Percentiles rank a stretch among this genome's conserved stretches.
Evolutionary conservation across 805 yeast genomes (phyloP).

Genomic region (Gaillardinia entomophila): DNA sequence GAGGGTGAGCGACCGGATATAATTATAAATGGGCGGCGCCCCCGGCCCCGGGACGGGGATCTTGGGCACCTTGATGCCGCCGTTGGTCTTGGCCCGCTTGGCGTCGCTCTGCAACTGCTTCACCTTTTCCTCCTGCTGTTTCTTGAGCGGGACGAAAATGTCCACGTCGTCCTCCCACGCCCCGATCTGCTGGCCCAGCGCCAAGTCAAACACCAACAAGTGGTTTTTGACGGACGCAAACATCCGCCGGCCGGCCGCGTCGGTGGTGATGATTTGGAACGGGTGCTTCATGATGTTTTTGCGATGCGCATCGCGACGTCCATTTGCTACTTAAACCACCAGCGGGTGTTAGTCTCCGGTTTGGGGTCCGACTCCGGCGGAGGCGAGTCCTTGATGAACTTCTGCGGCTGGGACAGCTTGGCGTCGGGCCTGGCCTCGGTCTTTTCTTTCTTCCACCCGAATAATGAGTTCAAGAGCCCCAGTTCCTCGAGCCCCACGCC

Average conservation of each 20-base stretch:
- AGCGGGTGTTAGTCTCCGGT: slow-evolving; percentile 5
- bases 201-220: slow-evolving; percentile 45
- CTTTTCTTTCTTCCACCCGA: no score
- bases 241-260: slow-evolving; percentile 39
- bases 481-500: slow-evolving; percentile 16
- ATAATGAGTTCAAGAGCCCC: slow-evolving; percentile 5
- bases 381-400: slow-evolving; percentile 5
- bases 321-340: slow-evolving; percentile 9
- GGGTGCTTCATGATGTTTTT: slow-evolving; percentile 56
- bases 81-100: slow-evolving; percentile 26
- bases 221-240: slow-evolving; percentile 56
- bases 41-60: slow-evolving; percentile 62
- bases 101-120: slow-evolving; percentile 19
- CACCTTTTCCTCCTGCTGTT: slow-evolving; percentile 40
- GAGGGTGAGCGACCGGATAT: slow-evolving; percentile 58
- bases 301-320: no score
- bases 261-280: slow-evolving; percentile 51
- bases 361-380: neutral
- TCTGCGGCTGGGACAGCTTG: slow-evolving; percentile 12
- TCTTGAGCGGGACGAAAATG: slow-evolving; percentile 38
- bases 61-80: slow-evolving; percentile 36
- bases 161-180: slow-evolving; percentile 61
- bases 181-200: slow-evolving; percentile 41
- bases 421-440: slow-evolving; percentile 8
- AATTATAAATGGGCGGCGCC: slow-evolving; percentile 61